Conservation (phyloP, 352 stramenopile genomes). For the Phytophthora sp. region DNA sequence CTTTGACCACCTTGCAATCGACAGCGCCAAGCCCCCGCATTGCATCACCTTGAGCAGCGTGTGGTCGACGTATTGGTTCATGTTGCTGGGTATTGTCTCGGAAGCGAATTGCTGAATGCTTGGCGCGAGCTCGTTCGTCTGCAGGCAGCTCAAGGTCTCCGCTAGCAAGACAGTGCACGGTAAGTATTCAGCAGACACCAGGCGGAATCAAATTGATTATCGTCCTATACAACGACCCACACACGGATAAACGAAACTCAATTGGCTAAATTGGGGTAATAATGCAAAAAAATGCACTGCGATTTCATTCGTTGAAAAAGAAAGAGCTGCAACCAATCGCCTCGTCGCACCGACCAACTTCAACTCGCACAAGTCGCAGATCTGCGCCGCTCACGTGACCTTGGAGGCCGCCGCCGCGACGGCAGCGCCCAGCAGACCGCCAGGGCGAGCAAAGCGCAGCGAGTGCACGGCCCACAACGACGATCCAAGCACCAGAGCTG, state of each 20-base stretch:
- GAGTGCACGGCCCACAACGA: slow-evolving; percentile 73
- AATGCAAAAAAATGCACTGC: slow-evolving; percentile 9
- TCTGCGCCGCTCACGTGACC: slow-evolving; percentile 12
- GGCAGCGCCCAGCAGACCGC: slow-evolving; percentile 33
- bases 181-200: slow-evolving; percentile 37
- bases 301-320: slow-evolving; percentile 17
- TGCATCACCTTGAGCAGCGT: slow-evolving; percentile 75
- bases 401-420: slow-evolving; percentile 27
- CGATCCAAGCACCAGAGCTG: slow-evolving; percentile 57
- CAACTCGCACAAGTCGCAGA: slow-evolving; percentile 29
- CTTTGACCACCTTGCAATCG: background rate
- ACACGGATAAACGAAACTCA: no score
- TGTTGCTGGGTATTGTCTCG: slow-evolving; percentile 7
- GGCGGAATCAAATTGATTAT: slow-evolving; percentile 4
- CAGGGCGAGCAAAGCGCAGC: slow-evolving; percentile 64
- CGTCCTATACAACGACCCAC: slow-evolving; percentile 25
- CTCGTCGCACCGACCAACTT: background rate
- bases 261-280: slow-evolving; percentile 7
- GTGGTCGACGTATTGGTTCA: slow-evolving; percentile 81
- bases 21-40: no score
- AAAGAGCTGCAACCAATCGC: slow-evolving; percentile 2
- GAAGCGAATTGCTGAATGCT: slow-evolving; percentile 10
- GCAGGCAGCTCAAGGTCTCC: slow-evolving; percentile 1
- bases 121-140: slow-evolving; percentile 15
- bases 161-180: no score